Percentiles rank a stretch among this genome's conserved stretches.
These are phyloP conservation scores for Gynandropsis gynandra DNA, from an alignment of 345 rosid genomes.

Conservation along the genomic window DNA sequence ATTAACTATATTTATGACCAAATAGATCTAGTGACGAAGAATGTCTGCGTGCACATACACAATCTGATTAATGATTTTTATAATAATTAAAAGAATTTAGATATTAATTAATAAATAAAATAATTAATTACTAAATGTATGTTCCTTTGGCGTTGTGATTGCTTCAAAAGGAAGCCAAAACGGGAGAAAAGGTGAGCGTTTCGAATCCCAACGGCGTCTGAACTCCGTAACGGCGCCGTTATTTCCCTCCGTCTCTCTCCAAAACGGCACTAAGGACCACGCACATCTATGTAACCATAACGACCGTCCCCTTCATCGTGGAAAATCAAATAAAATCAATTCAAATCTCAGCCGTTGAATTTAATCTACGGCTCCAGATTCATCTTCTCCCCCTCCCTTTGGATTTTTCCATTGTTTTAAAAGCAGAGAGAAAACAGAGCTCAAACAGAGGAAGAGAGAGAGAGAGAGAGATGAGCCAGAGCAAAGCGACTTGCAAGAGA, in stretches of 20 bases:
- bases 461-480: constrained; percentile 33
- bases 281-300: neutral
- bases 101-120: too few relatives aligned
- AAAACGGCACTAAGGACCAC: constrained; percentile 17
- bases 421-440: constrained; percentile 21
- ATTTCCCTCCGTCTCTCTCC: constrained; percentile 2
- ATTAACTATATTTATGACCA: too few relatives aligned
- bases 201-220: constrained; percentile 18
- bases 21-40: too few relatives aligned
- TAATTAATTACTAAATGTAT: too few relatives aligned
- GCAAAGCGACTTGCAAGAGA: constrained; percentile 28
- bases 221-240: constrained; percentile 28
- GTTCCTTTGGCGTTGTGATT: constrained; percentile 17
- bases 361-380: constrained; percentile 30
- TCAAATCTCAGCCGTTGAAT: constrained; percentile 36
- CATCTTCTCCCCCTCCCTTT: constrained; percentile 1
- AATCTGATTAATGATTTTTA: too few relatives aligned
- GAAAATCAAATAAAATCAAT: constrained; percentile 8
- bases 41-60: too few relatives aligned
- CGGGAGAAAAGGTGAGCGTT: constrained; percentile 19
- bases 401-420: constrained; percentile 12
- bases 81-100: too few relatives aligned
- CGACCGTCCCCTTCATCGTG: constrained; percentile 18
- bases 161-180: constrained; percentile 17
- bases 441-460: constrained; percentile 1